These are phyloP conservation scores for Candida caryicola DNA, from an alignment of 805 yeast species.

Conservation along the genomic window DNA sequence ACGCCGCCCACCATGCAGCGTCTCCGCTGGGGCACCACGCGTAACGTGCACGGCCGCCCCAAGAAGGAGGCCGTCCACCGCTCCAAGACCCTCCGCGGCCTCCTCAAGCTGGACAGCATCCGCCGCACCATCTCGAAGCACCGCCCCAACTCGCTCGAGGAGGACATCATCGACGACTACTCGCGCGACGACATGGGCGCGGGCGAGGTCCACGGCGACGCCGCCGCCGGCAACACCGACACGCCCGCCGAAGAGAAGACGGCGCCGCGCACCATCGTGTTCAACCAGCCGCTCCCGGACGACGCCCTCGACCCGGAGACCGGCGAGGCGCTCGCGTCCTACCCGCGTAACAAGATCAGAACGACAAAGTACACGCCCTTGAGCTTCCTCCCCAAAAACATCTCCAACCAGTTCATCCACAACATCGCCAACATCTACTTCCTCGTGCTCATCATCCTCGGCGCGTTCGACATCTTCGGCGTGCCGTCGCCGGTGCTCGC, in stretches of 20 bases:
- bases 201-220: slow-evolving; percentile 3
- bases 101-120: slow-evolving; percentile 17
- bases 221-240: slow-evolving; percentile 25
- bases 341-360: slow-evolving; percentile 87
- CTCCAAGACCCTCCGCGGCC: slow-evolving; percentile 55
- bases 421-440: slow-evolving; percentile 91
- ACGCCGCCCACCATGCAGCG: slow-evolving; percentile 58
- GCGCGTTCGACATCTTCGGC: slow-evolving; percentile 69
- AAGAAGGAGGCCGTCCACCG: slow-evolving; percentile 45
- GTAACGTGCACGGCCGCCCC: slow-evolving; percentile 71
- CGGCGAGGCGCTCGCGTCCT: slow-evolving; percentile 56
- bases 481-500: slow-evolving; percentile 74
- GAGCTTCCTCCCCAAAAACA: slow-evolving; percentile 81
- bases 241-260: slow-evolving; percentile 33
- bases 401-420: slow-evolving; percentile 62
- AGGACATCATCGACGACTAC: slow-evolving; percentile 22
- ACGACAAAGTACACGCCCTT: slow-evolving; percentile 94
- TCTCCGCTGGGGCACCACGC: slow-evolving; percentile 88
- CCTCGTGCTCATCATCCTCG: slow-evolving; percentile 72
- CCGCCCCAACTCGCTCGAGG: slow-evolving; percentile 21
- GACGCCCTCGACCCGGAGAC: slow-evolving; percentile 53
- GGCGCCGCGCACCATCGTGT: slow-evolving; percentile 48
- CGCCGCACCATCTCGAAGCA: slow-evolving; percentile 7
- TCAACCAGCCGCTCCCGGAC: slow-evolving; percentile 61
- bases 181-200: slow-evolving; percentile 12